These are phyloP conservation scores for Dictyostelium capitatum DNA, from an alignment of 78 protist genomes.

Conservation along the genomic window DNA sequence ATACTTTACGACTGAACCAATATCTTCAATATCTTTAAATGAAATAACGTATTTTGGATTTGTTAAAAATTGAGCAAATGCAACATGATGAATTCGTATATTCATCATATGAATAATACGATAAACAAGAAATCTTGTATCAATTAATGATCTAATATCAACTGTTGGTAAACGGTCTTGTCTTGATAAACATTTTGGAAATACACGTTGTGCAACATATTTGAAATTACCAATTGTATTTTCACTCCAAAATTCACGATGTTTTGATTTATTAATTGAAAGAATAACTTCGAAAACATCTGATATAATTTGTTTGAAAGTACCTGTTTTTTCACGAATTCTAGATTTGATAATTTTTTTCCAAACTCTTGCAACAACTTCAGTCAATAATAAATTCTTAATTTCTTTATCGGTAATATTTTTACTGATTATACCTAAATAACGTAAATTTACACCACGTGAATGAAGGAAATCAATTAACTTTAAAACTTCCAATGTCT, in stretches of 20 bases:
- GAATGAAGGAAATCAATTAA: constrained; percentile 33
- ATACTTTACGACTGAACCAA: constrained; percentile 36
- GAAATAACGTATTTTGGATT: constrained; percentile 49
- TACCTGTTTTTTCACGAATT: constrained; percentile 39
- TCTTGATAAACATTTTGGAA: constrained; percentile 54
- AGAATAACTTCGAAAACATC: constrained; percentile 21
- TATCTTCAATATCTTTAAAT: constrained; percentile 44
- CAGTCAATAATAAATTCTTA: constrained; percentile 16
- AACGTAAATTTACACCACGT: constrained; percentile 64
- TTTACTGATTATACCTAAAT: constrained; percentile 41
- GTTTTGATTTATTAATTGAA: not conserved
- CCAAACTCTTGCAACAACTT: constrained; percentile 66
- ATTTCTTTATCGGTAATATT: not conserved
- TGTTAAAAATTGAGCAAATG: constrained; percentile 40
- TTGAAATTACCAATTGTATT: constrained; percentile 28
- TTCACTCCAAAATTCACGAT: constrained; percentile 49
- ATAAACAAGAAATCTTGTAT: constrained; percentile 4
- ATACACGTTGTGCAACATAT: constrained; percentile 30
- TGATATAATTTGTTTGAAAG: constrained; percentile 26
- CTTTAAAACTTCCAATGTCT: not conserved
- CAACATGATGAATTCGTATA: constrained; percentile 30
- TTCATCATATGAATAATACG: constrained; percentile 48
- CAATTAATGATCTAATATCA: constrained; percentile 28
- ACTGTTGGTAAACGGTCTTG: not conserved
- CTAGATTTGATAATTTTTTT: constrained; percentile 42